Conservation (phyloP, 768 basidiomycete species). For the Termitomyces bulborhizus region DNA sequence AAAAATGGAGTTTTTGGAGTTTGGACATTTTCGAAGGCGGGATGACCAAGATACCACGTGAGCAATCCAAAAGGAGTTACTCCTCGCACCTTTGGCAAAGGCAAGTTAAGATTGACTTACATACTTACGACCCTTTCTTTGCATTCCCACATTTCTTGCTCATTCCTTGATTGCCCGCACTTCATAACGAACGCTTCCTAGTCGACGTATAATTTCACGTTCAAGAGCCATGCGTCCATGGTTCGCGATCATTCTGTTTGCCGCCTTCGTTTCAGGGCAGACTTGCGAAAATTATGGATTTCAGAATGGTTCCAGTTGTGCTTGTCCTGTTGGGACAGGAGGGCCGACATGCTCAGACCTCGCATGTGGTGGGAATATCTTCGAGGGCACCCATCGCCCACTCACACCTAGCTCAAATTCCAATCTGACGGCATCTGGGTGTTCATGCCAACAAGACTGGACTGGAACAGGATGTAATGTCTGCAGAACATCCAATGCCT, state of each 20-base stretch:
- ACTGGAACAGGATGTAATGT: constrained; percentile 76
- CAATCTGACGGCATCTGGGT: constrained; percentile 63
- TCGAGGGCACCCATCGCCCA: constrained; percentile 59
- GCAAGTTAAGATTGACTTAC: too few relatives aligned
- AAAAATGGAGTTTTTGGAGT: too few relatives aligned
- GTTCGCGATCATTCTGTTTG: constrained; percentile 14
- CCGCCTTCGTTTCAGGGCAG: constrained; percentile 24
- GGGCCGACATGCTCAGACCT: constrained; percentile 63
- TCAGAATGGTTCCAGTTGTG: constrained; percentile 50
- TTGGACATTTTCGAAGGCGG: neutral
- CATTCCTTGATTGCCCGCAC: neutral
- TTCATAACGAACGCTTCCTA: neutral
- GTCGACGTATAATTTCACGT: neutral
- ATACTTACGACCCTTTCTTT: too few relatives aligned
- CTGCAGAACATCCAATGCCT: constrained; percentile 61
- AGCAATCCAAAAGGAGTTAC: neutral
- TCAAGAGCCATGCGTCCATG: constrained; percentile 7
- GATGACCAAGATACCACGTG: neutral
- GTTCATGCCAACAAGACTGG: constrained; percentile 74
- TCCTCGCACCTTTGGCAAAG: too few relatives aligned
- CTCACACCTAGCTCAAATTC: constrained; percentile 37
- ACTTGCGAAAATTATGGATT: constrained; percentile 70
- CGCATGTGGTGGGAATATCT: constrained; percentile 78
- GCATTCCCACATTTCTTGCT: neutral
- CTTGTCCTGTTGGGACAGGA: constrained; percentile 80